Base-by-base conservation (phyloP, 306 rosid genomes). In the Corylus heterophylla region DNA sequence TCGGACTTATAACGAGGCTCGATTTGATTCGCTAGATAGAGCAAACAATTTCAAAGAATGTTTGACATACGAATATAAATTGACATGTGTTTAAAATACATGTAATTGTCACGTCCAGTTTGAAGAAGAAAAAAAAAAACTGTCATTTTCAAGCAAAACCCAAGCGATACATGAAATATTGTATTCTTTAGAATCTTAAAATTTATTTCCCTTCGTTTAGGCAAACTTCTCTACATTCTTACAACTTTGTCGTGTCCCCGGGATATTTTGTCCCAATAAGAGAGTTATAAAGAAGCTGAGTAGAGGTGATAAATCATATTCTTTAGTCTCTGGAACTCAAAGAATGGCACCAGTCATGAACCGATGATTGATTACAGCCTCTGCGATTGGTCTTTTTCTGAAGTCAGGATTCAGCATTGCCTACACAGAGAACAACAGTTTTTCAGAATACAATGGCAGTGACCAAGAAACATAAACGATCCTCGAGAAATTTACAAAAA, bases 381-480 rank as follows among this genome's bases (percentile, higher is more conserved):
- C 90, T 0, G 92, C 98, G 62, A 82, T 79, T 17, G 95, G 98
- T 44, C 97, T 87, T 78, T 85, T 88, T 22, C 95, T 92, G 79
- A 89, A 91, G 73, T 94, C 97, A 42, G 97, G 86, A 85, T 92
- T 89, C 76, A 92, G 85, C 97, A 94, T 94, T 67, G 92, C 97
- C 98, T 94, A 83, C 35, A 69, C 51, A 66, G 59, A 68, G n/a
- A 77, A 35, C 25, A 64, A 35, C 31, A 59, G 74, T 8, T 63
- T 69, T 54, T 59, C 18, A 83, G 74, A 79, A 64, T 27, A 71
- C 58, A 49, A 76, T 22, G 49, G 51, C 31, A 59, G 4, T 35
- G 22, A 84, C 49, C 8, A 8, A 22, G 11, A 27, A 61, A 17
- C 4, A 50, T 25, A 71, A 13, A 31, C 9, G 25, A 29, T 56